Evolutionary conservation across 371 early-diverging fungal species (phyloP).

Genomic region (Funneliformis caledonium): DNA sequence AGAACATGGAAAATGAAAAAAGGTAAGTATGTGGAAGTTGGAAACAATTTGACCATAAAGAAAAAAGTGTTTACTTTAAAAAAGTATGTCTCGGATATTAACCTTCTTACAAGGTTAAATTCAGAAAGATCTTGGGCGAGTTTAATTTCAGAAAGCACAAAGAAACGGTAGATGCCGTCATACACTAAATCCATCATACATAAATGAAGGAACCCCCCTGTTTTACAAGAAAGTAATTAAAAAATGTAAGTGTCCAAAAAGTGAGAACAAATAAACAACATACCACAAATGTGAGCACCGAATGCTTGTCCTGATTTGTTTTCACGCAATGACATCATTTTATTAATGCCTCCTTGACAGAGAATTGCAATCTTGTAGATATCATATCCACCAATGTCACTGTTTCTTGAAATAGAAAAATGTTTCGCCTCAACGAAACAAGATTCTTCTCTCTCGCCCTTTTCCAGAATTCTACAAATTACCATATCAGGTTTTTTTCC

Average conservation of each 20-base stretch:
- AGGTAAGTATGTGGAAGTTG: no score
- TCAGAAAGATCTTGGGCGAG: conserved; percentile 3
- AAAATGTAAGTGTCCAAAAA: neutral
- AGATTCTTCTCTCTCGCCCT: neutral
- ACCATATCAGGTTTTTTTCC: neutral
- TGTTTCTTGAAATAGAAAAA: neutral
- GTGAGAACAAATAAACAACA: neutral
- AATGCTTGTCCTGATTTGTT: neutral
- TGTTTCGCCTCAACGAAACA: neutral
- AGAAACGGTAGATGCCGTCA: neutral
- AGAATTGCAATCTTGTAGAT: neutral
- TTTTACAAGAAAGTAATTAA: no score
- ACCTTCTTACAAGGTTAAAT: conserved; percentile 15
- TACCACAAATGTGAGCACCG: conserved; percentile 19
- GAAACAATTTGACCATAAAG: no score
- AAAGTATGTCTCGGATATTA: conserved; percentile 8
- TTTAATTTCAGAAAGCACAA: conserved; percentile 5
- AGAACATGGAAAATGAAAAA: no score
- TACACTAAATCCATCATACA: neutral
- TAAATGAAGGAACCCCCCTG: neutral
- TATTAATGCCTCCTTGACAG: neutral
- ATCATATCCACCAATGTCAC: neutral
- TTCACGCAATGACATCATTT: neutral
- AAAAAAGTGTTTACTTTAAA: conserved; percentile 7
- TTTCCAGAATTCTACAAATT: neutral